Percentiles rank a stretch among this genome's conserved stretches.
Conservation (phyloP, 306 rosid species). For the Cucumis melo region DNA sequence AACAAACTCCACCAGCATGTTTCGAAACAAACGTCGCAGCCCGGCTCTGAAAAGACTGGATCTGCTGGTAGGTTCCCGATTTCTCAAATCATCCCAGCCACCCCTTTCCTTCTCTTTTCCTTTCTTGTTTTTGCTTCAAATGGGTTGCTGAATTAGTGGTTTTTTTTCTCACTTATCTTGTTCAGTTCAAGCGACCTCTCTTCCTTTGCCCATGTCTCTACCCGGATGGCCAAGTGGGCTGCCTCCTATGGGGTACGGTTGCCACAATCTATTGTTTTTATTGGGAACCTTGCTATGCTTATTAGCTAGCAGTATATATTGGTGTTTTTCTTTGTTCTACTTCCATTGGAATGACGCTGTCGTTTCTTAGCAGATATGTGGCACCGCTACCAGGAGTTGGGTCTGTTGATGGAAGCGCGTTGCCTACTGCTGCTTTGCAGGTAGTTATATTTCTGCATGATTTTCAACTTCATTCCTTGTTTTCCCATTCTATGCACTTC, state of each 20-base stretch:
- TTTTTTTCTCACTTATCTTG: not conserved
- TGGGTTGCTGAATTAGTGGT: conserved; percentile 5
- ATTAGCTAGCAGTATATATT: not conserved
- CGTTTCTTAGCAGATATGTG: conserved; percentile 63
- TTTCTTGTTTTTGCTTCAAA: not conserved
- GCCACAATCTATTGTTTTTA: conserved; percentile 1
- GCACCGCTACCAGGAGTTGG: conserved; percentile 86
- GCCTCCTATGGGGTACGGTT: conserved; percentile 82
- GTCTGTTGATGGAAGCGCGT: conserved; percentile 70
- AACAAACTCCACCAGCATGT: conserved; percentile 35
- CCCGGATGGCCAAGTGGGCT: conserved; percentile 83
- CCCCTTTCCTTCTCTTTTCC: not conserved
- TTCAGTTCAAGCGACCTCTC: conserved; percentile 51
- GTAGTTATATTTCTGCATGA: conserved; percentile 12
- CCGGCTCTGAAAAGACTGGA: conserved; percentile 48
- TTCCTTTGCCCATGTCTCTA: conserved; percentile 63
- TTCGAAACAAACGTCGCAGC: conserved; percentile 25
- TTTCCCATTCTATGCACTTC: not conserved
- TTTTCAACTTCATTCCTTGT: not conserved
- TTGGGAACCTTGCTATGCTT: not conserved
- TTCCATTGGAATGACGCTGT: conserved; percentile 23
- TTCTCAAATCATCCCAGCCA: not conserved
- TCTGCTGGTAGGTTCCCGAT: conserved; percentile 26
- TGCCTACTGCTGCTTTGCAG: conserved; percentile 63
- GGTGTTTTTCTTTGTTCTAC: not conserved